Evolutionary conservation across 495 filamentous ascomycete genomes (phyloP).

Genomic region (Aspergillus panamensis): DNA sequence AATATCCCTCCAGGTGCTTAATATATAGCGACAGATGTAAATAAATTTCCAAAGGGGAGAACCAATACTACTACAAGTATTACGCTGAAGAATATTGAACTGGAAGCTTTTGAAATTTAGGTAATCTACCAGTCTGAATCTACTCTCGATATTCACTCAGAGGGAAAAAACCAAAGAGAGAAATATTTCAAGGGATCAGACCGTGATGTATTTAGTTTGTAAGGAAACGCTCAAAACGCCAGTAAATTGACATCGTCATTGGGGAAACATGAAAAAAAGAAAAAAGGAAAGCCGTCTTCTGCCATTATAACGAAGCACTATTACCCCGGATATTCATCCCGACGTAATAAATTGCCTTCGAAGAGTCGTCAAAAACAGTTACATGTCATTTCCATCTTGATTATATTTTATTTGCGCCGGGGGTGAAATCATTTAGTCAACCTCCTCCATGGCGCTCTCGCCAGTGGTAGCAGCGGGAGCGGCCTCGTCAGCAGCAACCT

Average conservation of each 20-base stretch:
- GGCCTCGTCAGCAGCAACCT: slow-evolving; percentile 59
- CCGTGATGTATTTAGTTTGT: slow-evolving; percentile 18
- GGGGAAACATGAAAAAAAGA: slow-evolving; percentile 14
- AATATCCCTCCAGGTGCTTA: too few species aligned
- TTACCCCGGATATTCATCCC: background rate
- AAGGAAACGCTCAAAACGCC: slow-evolving; percentile 36
- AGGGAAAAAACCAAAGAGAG: slow-evolving; percentile 5
- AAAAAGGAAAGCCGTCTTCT: slow-evolving; percentile 15
- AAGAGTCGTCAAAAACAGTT: slow-evolving; percentile 15
- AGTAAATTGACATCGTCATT: slow-evolving; percentile 25
- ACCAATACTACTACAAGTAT: too few species aligned
- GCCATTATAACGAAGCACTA: slow-evolving; percentile 18
- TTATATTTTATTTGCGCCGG: background rate
- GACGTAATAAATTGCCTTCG: slow-evolving; percentile 6
- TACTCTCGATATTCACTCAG: slow-evolving; percentile 1
- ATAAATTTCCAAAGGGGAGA: too few species aligned
- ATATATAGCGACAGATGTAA: too few species aligned
- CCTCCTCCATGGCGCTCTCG: slow-evolving; percentile 72
- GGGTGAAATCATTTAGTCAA: slow-evolving; percentile 52
- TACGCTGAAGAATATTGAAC: background rate
- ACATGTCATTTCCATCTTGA: slow-evolving; percentile 15
- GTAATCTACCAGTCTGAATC: slow-evolving; percentile 15
- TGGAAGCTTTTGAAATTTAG: background rate
- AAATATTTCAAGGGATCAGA: slow-evolving; percentile 13
- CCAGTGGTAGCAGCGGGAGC: slow-evolving; percentile 55